Percentiles rank a stretch among this genome's conserved stretches.
phyloP scores from a whole-genome alignment of 305 asterid species.

The Galium porrigens region DNA sequence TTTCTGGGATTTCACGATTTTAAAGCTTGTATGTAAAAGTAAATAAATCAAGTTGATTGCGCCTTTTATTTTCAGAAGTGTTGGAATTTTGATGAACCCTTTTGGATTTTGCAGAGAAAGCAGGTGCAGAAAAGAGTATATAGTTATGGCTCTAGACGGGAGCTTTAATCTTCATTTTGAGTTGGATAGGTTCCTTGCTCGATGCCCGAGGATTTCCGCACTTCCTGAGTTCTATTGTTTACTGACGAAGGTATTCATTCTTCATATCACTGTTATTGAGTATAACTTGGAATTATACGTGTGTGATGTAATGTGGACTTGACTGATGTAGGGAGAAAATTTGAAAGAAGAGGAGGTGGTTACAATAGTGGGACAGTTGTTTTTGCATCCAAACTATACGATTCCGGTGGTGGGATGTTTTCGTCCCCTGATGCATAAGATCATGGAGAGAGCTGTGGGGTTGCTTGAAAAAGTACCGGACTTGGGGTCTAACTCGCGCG shows the following conservation, averaged over 20 bases:
- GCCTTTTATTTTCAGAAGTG: not conserved
- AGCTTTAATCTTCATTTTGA: constrained; percentile 46
- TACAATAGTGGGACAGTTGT: constrained; percentile 42
- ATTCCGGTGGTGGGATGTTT: constrained; percentile 76
- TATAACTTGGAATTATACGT: not conserved
- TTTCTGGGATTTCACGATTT: no score
- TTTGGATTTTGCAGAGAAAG: not conserved
- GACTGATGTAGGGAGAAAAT: constrained; percentile 34
- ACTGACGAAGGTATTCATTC: constrained; percentile 41
- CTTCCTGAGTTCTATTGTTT: constrained; percentile 31
- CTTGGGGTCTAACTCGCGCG: constrained; percentile 33
- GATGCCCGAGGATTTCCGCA: constrained; percentile 48
- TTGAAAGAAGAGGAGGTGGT: constrained; percentile 62
- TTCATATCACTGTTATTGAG: not conserved
- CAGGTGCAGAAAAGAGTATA: not conserved
- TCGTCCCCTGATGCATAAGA: constrained; percentile 47
- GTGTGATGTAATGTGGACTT: not conserved
- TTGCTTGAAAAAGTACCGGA: constrained; percentile 52
- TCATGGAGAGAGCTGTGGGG: constrained; percentile 40
- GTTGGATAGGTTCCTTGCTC: constrained; percentile 46
- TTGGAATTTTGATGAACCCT: constrained; percentile 4
- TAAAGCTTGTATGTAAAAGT: no score
- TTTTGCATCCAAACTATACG: constrained; percentile 72
- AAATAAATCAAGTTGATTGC: no score
- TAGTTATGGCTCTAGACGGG: constrained; percentile 53